Conservation (phyloP, 2,329 filamentous ascomycete species). For the Chrysosporium queenslandicum region DNA sequence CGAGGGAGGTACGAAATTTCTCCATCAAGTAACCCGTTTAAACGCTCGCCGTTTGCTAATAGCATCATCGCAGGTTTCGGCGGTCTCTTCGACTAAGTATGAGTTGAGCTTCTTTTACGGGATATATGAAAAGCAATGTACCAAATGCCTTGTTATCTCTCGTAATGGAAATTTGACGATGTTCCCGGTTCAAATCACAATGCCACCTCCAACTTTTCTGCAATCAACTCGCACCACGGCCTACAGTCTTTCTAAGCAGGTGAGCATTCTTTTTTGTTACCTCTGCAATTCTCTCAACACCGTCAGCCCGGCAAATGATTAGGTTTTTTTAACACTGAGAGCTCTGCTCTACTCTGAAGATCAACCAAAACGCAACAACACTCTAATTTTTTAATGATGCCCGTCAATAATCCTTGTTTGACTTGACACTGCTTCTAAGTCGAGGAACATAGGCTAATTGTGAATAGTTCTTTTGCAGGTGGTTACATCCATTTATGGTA, state of each 20-base stretch:
- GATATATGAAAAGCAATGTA: conserved; percentile 29
- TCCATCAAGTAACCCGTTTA: not conserved
- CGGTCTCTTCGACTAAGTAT: conserved; percentile 61
- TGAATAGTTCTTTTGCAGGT: not conserved
- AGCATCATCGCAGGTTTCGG: conserved; percentile 52
- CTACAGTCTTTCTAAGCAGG: conserved; percentile 13
- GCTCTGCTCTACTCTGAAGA: conserved; percentile 43
- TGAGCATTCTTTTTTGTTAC: conserved; percentile 18
- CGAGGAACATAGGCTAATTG: not conserved
- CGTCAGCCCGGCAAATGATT: conserved; percentile 45
- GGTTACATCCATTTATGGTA: no score
- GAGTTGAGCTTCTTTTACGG: conserved; percentile 16
- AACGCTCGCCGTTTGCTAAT: not conserved
- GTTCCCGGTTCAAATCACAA: not conserved
- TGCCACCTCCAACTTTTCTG: conserved; percentile 25
- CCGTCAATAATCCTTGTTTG: not conserved
- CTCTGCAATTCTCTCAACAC: not conserved
- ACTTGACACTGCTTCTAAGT: not conserved
- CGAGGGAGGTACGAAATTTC: conserved; percentile 42
- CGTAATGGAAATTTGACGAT: conserved; percentile 23
- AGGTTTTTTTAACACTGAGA: conserved; percentile 56
- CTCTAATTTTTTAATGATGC: conserved; percentile 63
- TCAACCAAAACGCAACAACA: conserved; percentile 52
- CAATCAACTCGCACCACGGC: no score
- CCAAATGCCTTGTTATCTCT: conserved; percentile 29